Percentiles rank a stretch among this genome's conserved stretches.
Evolutionary conservation across 495 filamentous ascomycete genomes (phyloP).

Genomic region (Hamigera avellanea): DNA sequence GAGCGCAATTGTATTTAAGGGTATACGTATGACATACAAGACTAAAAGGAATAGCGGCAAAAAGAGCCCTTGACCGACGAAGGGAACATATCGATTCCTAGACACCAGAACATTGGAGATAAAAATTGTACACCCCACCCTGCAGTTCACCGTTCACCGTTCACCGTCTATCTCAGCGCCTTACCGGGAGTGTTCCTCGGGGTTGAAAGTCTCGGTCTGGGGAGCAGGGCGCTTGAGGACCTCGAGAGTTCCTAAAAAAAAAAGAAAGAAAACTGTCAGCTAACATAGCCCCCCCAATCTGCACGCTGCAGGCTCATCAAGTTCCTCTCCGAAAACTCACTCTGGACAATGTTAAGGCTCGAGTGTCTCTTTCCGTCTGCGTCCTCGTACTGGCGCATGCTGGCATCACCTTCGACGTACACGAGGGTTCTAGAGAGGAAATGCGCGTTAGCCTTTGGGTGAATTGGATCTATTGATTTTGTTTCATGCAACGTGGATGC

Average conservation of each 20-base stretch:
- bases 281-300: no score
- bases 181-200: no score
- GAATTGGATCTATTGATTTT: not conserved
- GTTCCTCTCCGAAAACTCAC: conserved; percentile 36
- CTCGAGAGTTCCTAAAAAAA: conserved; percentile 42
- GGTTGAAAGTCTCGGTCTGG: not conserved
- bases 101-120: no score
- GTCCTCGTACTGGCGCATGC: conserved; percentile 48
- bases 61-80: conserved; percentile 1
- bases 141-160: no score
- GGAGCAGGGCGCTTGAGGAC: conserved; percentile 39
- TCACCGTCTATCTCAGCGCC: no score
- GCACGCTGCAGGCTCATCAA: not conserved
- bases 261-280: not conserved
- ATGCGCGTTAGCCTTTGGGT: no score
- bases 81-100: no score
- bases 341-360: conserved; percentile 54
- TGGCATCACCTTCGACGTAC: conserved; percentile 62
- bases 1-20: conserved; percentile 1
- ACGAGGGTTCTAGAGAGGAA: conserved; percentile 43
- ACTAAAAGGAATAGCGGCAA: not conserved
- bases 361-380: conserved; percentile 48
- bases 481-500: no score
- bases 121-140: no score
- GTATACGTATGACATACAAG: conserved; percentile 5